Conservation (phyloP, 352 stramenopile species). For the Globisporangium barbulae region DNA sequence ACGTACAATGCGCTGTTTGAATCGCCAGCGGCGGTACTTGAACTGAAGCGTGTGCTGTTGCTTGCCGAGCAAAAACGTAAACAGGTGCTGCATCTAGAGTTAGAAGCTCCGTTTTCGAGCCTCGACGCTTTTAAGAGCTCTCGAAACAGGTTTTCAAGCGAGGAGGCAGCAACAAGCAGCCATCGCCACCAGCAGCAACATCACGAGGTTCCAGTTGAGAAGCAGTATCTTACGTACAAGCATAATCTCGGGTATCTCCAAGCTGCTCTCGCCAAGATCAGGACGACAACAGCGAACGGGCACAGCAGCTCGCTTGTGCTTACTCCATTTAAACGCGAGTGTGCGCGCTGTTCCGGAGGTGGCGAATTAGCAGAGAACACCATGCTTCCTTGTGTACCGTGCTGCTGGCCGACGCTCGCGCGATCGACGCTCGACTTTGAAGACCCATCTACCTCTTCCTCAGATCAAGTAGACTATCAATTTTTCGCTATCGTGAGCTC, state of each 20-base stretch:
- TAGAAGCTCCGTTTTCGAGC: conserved; percentile 20
- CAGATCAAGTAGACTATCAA: not conserved
- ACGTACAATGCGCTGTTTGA: conserved; percentile 35
- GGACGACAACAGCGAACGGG: not conserved
- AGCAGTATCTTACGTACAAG: conserved; percentile 22
- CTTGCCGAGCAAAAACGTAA: conserved; percentile 15
- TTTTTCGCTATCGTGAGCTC: conserved; percentile 4
- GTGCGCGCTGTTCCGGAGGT: not conserved
- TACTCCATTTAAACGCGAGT: not conserved
- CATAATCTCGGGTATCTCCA: conserved; percentile 20
- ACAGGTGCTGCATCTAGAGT: conserved; percentile 27
- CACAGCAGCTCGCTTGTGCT: not conserved
- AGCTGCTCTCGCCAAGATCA: not conserved
- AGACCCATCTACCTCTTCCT: too few species aligned
- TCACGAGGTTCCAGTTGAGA: conserved; percentile 12
- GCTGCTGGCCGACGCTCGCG: conserved; percentile 20
- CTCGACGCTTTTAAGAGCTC: conserved; percentile 25
- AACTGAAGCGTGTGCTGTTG: conserved; percentile 21
- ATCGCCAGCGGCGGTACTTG: conserved; percentile 17
- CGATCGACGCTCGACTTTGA: conserved; percentile 6
- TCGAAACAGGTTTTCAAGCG: not conserved
- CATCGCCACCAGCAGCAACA: not conserved
- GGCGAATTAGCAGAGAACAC: not conserved
- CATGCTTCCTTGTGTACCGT: conserved; percentile 24
- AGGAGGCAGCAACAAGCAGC: not conserved